phyloP scores from a whole-genome alignment of 139 green algal genomes.

The Tetraselmis chui region DNA sequence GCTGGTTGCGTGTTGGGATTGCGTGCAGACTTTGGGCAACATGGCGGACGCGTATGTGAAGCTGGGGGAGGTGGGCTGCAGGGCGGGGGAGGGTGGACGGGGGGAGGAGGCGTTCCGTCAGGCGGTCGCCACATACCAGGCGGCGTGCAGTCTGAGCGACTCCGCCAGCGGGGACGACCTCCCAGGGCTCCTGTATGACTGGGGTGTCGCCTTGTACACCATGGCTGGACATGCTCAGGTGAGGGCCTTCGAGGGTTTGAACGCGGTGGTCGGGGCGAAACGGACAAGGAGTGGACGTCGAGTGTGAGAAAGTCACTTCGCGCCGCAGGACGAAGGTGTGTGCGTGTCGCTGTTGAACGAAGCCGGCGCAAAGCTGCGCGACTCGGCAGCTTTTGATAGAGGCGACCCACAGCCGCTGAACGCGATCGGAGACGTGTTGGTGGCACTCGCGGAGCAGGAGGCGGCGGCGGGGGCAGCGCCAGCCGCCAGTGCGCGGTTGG shows the following conservation, averaged over 20 bases:
- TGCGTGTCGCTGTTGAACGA: conserved; percentile 36
- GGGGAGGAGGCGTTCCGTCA: background rate
- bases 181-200: conserved; percentile 70
- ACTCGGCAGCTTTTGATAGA: conserved; percentile 37
- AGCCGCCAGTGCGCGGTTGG: conserved; percentile 1
- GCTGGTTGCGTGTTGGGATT: too few relatives aligned
- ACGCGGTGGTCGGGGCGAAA: too few relatives aligned
- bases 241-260: too few relatives aligned
- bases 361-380: conserved; percentile 36
- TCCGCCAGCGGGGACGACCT: conserved; percentile 33
- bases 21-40: conserved; percentile 13
- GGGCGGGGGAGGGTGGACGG: background rate
- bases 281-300: too few relatives aligned
- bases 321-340: conserved; percentile 13
- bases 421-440: conserved; percentile 54
- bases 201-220: conserved; percentile 52
- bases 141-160: background rate
- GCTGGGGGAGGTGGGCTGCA: background rate
- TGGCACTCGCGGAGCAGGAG: conserved; percentile 39
- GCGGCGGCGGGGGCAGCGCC: conserved; percentile 3
- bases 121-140: conserved; percentile 3
- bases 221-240: background rate
- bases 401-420: conserved; percentile 45
- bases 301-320: too few relatives aligned
- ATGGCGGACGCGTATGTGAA: conserved; percentile 7